Conservation (phyloP, 2,329 filamentous ascomycete genomes). For the Falciphora oryzae region DNA sequence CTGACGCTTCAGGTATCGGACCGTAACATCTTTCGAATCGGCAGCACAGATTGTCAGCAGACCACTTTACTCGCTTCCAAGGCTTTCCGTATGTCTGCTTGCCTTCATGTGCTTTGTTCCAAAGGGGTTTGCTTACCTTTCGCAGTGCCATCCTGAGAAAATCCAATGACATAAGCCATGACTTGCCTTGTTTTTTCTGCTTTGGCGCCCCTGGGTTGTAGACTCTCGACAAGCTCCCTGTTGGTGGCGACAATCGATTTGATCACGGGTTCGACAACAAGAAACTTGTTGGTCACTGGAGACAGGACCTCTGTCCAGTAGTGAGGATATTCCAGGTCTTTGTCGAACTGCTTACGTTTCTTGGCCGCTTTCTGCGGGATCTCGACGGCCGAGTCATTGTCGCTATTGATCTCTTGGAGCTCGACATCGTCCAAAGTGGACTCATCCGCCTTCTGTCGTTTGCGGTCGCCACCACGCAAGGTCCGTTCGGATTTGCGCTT, state of each 20-base stretch:
- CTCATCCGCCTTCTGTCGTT: conserved; percentile 17
- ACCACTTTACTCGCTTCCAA: too few relatives aligned
- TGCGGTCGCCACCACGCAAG: conserved; percentile 9
- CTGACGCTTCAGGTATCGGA: conserved; percentile 78
- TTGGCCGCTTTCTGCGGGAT: conserved; percentile 12
- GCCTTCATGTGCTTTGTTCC: too few relatives aligned
- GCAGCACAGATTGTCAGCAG: too few relatives aligned
- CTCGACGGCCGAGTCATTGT: conserved; percentile 56
- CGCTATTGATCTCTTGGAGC: conserved; percentile 45
- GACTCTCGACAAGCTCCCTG: conserved; percentile 63
- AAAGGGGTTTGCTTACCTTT: conserved; percentile 31
- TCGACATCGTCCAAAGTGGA: conserved; percentile 42
- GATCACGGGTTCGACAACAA: conserved; percentile 72
- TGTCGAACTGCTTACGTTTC: conserved; percentile 49
- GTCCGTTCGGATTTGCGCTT: background rate
- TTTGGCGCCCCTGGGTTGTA: conserved; percentile 77
- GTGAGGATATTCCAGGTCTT: conserved; percentile 74
- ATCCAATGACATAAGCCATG: conserved; percentile 82
- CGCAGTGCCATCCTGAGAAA: conserved; percentile 76
- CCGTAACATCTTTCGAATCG: conserved; percentile 75
- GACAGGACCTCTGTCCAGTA: conserved; percentile 94
- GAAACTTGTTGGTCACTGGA: conserved; percentile 69
- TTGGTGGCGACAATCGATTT: conserved; percentile 64
- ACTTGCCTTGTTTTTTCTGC: conserved; percentile 85
- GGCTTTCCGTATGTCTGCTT: too few relatives aligned